Percentiles rank a stretch among this genome's conserved stretches.
Conservation (phyloP, 805 yeast genomes). For the Hanseniaspora pseudoguilliermondii region DNA sequence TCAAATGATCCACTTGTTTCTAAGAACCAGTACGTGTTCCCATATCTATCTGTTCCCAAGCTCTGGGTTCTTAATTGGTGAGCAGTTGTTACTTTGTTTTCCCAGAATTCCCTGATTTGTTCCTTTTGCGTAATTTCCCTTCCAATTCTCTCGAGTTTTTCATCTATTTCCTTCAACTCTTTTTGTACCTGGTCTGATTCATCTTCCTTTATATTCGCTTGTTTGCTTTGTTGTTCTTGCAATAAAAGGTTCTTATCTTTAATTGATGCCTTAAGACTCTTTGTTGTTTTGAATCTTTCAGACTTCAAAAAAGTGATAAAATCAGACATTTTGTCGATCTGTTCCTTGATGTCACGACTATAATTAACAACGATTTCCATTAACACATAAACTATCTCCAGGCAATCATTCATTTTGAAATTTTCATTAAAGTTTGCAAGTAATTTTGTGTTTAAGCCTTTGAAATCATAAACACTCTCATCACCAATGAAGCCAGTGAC, state of each 20-base stretch:
- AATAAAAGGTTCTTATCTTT: background rate
- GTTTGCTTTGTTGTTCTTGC: constrained; percentile 16
- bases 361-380: constrained; percentile 39
- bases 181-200: constrained; percentile 15
- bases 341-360: constrained; percentile 23
- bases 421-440: constrained; percentile 42
- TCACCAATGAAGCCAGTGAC: constrained; percentile 37
- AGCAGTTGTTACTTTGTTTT: constrained; percentile 47
- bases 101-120: constrained; percentile 36
- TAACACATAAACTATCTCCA: constrained; percentile 47
- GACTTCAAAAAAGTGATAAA: constrained; percentile 17
- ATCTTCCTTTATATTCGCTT: constrained; percentile 14
- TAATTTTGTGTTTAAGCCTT: constrained; percentile 27
- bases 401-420: constrained; percentile 41
- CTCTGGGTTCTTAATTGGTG: constrained; percentile 67
- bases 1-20: constrained; percentile 69
- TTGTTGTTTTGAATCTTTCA: constrained; percentile 24
- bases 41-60: constrained; percentile 72
- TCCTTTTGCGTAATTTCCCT: constrained; percentile 12
- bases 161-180: constrained; percentile 13
- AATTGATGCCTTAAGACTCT: constrained; percentile 17
- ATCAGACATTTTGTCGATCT: constrained; percentile 16
- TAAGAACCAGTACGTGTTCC: constrained; percentile 91
- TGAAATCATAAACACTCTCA: constrained; percentile 33
- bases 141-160: constrained; percentile 21